Evolutionary conservation across 2,329 filamentous ascomycete genomes (phyloP).

Genomic region (Incumbomyces delicatus): DNA sequence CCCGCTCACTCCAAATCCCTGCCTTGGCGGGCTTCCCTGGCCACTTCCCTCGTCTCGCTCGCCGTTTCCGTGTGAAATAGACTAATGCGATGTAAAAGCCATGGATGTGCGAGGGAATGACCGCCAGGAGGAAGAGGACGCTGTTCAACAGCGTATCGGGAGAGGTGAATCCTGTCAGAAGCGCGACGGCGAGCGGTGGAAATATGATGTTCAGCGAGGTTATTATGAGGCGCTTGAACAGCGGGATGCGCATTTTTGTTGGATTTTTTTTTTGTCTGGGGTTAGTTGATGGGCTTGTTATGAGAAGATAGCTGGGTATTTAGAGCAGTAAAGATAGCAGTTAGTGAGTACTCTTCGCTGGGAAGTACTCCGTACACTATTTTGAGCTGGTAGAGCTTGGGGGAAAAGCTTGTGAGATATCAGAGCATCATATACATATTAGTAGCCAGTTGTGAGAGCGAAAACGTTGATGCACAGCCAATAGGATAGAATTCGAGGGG

Average conservation of each 20-base stretch:
- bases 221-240: conserved; percentile 27
- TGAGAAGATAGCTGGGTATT: too few species aligned
- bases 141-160: conserved; percentile 30
- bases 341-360: too few species aligned
- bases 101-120: conserved; percentile 32
- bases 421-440: too few species aligned
- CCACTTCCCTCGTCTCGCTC: conserved; percentile 29
- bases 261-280: too few species aligned
- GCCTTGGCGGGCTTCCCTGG: conserved; percentile 26
- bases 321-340: too few species aligned
- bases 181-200: conserved; percentile 28
- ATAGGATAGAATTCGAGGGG: too few species aligned
- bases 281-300: too few species aligned
- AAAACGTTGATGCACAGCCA: too few species aligned
- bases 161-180: conserved; percentile 27
- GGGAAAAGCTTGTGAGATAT: too few species aligned
- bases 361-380: too few species aligned
- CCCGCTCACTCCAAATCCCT: conserved; percentile 27
- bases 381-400: too few species aligned
- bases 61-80: conserved; percentile 30
- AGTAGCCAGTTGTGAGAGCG: too few species aligned
- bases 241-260: conserved; percentile 14
- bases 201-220: conserved; percentile 32
- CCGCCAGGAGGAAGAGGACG: conserved; percentile 30
- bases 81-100: conserved; percentile 33